Base-by-base conservation (phyloP, 2,329 filamentous ascomycete genomes). In the Alternaria dauci region DNA sequence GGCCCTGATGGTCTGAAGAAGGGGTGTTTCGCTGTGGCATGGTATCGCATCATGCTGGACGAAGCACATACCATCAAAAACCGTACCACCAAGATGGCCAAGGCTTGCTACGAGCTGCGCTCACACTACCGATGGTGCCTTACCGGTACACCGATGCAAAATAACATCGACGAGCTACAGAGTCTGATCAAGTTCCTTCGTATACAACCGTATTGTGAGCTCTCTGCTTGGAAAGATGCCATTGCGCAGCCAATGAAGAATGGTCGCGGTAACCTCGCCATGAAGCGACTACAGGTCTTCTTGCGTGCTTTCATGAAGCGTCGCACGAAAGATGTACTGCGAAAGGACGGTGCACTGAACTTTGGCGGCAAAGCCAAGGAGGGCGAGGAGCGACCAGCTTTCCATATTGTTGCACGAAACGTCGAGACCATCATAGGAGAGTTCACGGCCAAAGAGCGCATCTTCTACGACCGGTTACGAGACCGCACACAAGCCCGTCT, bases 21-120 rank as follows among this genome's bases (percentile, higher is more conserved):
- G 52, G 94, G 94, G 11, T 94, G 94, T 71, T 97, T 97, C 74
- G 93, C 92, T 11, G 83, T 97, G 6, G 89, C 94, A 72, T 99
- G 95, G 95, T 98, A 95, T 81, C 91, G 95, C 52, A 87, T 97
- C 62, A 94, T 99, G 66, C 85, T 99, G 2, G 95, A 99, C 66
- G 95, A 99, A 81, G 95, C 95, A 1, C 95, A 99, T 78, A 96
- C 92, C 2, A 97, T 99, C 85, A 99, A 99, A 82, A 99, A 99
- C 75, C 90, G 94, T 65, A 97, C 96, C 68, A 93, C 95, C 23
- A 99, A 99, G 80, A 90, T 92, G 41, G 97, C 94, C 1, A 93
- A 97, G 76, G 94, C 95, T 2, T 95, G 92, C 67, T 99, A 90
- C 75, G 92, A 92, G 2, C 81, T 99, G 32, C 85, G 90, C 30